Evolutionary conservation across 805 yeast genomes (phyloP).

Genomic region (Saturnispora mendoncae): DNA sequence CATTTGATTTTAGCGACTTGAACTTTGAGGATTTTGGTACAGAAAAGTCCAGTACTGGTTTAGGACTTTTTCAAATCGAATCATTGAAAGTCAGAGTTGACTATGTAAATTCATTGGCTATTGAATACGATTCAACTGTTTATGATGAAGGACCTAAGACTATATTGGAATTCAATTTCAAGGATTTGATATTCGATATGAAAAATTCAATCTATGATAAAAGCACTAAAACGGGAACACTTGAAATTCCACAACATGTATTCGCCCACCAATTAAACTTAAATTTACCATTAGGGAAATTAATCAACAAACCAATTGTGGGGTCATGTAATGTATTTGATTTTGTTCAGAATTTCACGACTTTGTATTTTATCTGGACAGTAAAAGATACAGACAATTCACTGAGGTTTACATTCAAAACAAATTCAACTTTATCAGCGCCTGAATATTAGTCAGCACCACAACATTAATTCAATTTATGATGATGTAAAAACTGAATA

Average conservation of each 20-base stretch:
- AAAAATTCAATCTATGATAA: neutral
- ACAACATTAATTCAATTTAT: neutral
- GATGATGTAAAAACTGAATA: too few relatives aligned
- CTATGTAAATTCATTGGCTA: neutral
- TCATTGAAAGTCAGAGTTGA: neutral
- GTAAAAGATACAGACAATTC: neutral
- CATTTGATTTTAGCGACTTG: neutral
- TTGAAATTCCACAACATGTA: too few relatives aligned
- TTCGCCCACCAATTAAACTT: too few relatives aligned
- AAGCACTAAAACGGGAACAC: neutral
- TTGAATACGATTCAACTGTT: neutral
- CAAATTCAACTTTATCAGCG: neutral
- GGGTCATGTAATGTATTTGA: neutral
- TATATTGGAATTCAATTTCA: neutral
- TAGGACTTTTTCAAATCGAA: conserved; percentile 5
- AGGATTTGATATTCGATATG: neutral
- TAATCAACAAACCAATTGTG: neutral
- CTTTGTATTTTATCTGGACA: conserved; percentile 1
- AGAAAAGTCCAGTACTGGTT: neutral
- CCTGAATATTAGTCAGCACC: neutral
- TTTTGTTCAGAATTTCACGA: neutral
- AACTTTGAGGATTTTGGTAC: neutral
- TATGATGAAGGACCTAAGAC: neutral
- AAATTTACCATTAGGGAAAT: too few relatives aligned
- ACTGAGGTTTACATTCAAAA: neutral